Evolutionary conservation across 176 grass and related monocot genomes (phyloP), one percentile per base, ranked within the genome.

Genomic region (Cenchrus americanus): DNA sequence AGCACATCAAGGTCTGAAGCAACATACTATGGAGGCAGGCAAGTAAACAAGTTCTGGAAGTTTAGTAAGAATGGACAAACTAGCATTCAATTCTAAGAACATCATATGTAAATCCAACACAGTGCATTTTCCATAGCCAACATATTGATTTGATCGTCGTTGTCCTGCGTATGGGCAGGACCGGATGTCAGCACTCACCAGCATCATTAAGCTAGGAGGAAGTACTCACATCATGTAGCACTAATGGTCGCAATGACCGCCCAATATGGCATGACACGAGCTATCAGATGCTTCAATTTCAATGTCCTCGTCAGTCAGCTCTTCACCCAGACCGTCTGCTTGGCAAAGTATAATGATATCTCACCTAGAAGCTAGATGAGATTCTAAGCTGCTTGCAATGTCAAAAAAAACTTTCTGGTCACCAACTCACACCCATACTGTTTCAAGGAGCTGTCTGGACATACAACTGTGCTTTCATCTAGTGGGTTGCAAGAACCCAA

Each of bases 101-200:
- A n/a, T n/a, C n/a, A n/a, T n/a, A n/a, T n/a, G n/a, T n/a, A n/a
- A n/a, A n/a, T n/a, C n/a, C n/a, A n/a, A n/a, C n/a, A n/a, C n/a
- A n/a, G n/a, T n/a, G n/a, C n/a, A n/a, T n/a, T n/a, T n/a, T n/a
- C n/a, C n/a, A n/a, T n/a, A n/a, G n/a, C n/a, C n/a, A n/a, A n/a
- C n/a, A n/a, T n/a, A n/a, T n/a, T n/a, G n/a, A n/a, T n/a, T n/a
- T n/a, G n/a, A n/a, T n/a, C 19, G 10, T 32, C 79, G 14, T 12
- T 47, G 37, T 82, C 79, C 66, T 30, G 14, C 22, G 14, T 13
- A 32, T 70, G 66, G 65, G 63, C n/a, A n/a, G n/a, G n/a, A n/a
- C 11, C 1, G 14, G 21, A 48, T 13, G 40, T 30, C 23, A 64
- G 43, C 60, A 37, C n/a, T 30, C 23, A 64, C 60, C 60, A 37